Evolutionary conservation across 2,329 filamentous ascomycete genomes (phyloP).

Genomic region (Metarhizium humberi): DNA sequence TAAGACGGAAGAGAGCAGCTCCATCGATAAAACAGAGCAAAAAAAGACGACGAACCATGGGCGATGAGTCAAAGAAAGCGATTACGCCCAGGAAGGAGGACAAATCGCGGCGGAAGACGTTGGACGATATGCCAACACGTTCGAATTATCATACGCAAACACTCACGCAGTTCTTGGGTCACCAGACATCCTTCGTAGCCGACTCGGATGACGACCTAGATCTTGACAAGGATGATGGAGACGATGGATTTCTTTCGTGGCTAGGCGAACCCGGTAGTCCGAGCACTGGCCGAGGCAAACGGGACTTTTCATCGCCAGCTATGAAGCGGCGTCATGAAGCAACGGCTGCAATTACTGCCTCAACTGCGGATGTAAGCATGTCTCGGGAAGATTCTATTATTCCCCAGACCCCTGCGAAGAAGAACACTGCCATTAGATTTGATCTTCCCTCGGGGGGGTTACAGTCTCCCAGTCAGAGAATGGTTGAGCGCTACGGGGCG

Average conservation of each 20-base stretch:
- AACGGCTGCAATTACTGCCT: not conserved
- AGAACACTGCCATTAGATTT: constrained; percentile 14
- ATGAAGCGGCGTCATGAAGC: not conserved
- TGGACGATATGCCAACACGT: constrained; percentile 19
- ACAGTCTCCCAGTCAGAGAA: constrained; percentile 30
- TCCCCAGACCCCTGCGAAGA: constrained; percentile 32
- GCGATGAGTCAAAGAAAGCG: constrained; percentile 13
- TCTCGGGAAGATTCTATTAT: constrained; percentile 25
- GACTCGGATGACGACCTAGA: constrained; percentile 31
- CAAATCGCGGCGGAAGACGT: constrained; percentile 19
- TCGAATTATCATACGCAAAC: constrained; percentile 32
- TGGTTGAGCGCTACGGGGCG: constrained; percentile 29
- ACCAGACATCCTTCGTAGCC: constrained; percentile 18
- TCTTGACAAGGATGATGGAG: constrained; percentile 8
- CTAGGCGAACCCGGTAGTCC: constrained; percentile 19
- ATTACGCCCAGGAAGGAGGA: constrained; percentile 10
- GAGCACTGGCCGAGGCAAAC: constrained; percentile 12
- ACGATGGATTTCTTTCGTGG: constrained; percentile 25
- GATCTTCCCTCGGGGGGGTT: constrained; percentile 33
- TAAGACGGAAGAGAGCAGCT: constrained; percentile 12
- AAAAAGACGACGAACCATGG: constrained; percentile 20
- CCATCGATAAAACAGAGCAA: not conserved
- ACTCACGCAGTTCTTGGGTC: constrained; percentile 28
- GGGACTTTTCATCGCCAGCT: not conserved
- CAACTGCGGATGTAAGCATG: not conserved